Base-by-base conservation (phyloP, 2,329 filamentous ascomycete species). In the Diaporthe batatas region DNA sequence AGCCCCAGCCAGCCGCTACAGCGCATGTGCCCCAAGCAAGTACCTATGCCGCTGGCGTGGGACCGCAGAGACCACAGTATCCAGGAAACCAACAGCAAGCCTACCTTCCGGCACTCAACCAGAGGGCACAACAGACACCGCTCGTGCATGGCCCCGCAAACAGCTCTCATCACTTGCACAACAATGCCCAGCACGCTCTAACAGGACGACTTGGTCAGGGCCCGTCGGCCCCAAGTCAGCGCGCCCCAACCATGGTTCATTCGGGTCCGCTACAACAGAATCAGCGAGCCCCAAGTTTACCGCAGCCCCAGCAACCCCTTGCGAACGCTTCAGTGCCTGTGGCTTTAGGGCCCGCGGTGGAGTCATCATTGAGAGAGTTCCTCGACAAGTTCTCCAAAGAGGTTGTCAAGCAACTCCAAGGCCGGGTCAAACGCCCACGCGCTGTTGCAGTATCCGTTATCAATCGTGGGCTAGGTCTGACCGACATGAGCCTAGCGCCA, bases 381-480 rank as follows among this genome's bases (percentile, higher is more conserved):
- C 82, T 89, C 23, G 81, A 83, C 44, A 81, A 82, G 23, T 84
- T 89, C 77, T 86, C 86, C 76, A 83, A 84, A 14, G 84, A 86
- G 12, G 80, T 88, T 21, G 81, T 85, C 14, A 81, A 84, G 68
- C 86, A 86, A 71, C 81, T 88, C 54, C 81, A 81, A 65, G 84
- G 83, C 74, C 83, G 83, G 1, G 81, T 82, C 18, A 81, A 82
- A 16, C 81, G 83, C 71, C 81, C 85, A 21, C 83, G 87, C 72
- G 84, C 83, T 32, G 84, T 88, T 32, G 85, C 87, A 73, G 86
- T 88, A 83, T 87, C 86, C 8, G 87, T 87, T 16, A 80, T 89
- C 74, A 88, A 88, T 74, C 86, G 86, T 34, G 86, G 84, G 57
- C 79, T 88, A 12, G 86, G 86, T 0, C 82, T 89, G 59, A 84